A percentile compares a stretch with the other conserved stretches of the same genome.
Conservation (phyloP, 2,329 filamentous ascomycete species). For the Xylariales sp. region DNA sequence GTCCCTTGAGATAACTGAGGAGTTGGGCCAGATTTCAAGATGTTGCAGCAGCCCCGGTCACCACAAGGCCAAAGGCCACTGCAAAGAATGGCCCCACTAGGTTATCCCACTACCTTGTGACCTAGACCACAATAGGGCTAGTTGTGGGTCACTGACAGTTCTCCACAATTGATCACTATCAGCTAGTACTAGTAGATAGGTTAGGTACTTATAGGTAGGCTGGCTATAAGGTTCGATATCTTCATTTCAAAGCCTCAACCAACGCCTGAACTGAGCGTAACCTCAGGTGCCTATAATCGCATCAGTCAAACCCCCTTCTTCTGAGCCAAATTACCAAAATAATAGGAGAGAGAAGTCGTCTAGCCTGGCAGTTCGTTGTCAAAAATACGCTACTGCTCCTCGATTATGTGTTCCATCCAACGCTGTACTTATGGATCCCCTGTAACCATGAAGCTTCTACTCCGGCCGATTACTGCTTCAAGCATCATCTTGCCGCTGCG, state of each 20-base stretch:
- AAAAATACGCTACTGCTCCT: slow-evolving; percentile 37
- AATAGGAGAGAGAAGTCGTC: background rate
- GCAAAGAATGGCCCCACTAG: slow-evolving; percentile 39
- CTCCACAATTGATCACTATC: slow-evolving; percentile 41
- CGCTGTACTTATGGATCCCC: slow-evolving; percentile 46
- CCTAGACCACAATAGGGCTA: slow-evolving; percentile 39
- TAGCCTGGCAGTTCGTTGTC: background rate
- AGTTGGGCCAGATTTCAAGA: slow-evolving; percentile 52
- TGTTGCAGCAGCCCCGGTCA: slow-evolving; percentile 23
- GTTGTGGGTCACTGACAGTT: slow-evolving; percentile 7
- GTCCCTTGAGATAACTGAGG: slow-evolving; percentile 41
- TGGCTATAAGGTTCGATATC: background rate
- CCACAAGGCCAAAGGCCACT: slow-evolving; percentile 39
- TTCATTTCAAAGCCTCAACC: slow-evolving; percentile 38
- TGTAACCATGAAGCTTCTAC: slow-evolving; percentile 61
- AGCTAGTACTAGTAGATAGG: background rate
- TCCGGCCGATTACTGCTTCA: slow-evolving; percentile 53
- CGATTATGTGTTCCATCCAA: background rate
- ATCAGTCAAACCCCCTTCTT: background rate
- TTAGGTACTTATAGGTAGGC: background rate
- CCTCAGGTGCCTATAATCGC: background rate
- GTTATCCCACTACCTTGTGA: slow-evolving; percentile 27
- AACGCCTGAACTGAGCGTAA: background rate
- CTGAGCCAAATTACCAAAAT: background rate
- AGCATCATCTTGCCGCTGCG: slow-evolving; percentile 50